Percentiles rank a stretch among this genome's conserved stretches.
Evolutionary conservation across 2,329 filamentous ascomycete species (phyloP).

Genomic region (Mycosphaerella sp.): DNA sequence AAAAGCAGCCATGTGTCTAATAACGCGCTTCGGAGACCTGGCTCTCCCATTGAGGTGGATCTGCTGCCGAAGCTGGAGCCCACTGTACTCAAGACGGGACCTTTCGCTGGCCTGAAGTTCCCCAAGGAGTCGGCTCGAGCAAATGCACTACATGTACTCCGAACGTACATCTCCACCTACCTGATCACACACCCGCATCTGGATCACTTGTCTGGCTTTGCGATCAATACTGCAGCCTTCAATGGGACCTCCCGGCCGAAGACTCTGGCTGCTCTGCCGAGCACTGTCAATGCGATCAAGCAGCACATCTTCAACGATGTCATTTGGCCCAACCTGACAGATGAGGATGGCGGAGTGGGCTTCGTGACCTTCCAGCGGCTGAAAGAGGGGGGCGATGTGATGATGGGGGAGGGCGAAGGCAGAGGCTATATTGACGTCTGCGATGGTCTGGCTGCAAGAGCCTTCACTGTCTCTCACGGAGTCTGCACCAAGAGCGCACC

Average conservation of each 20-base stretch:
- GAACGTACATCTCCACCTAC: conserved; percentile 75
- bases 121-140: conserved; percentile 60
- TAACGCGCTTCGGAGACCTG: conserved; percentile 1
- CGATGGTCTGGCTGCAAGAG: conserved; percentile 81
- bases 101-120: conserved; percentile 73
- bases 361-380: conserved; percentile 85
- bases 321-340: conserved; percentile 95
- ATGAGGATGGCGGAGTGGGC: conserved; percentile 91
- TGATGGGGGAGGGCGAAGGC: conserved; percentile 70
- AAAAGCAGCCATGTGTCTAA: conserved; percentile 17
- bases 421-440: conserved; percentile 83
- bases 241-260: conserved; percentile 73
- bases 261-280: conserved; percentile 74
- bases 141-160: conserved; percentile 75
- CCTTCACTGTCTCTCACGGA: conserved; percentile 82
- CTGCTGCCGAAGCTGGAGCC: conserved; percentile 33
- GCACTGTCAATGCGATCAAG: conserved; percentile 88
- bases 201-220: conserved; percentile 85
- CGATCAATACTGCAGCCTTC: conserved; percentile 85
- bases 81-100: conserved; percentile 55
- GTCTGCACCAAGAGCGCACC: conserved; percentile 64
- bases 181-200: conserved; percentile 96
- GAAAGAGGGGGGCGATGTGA: conserved; percentile 79
- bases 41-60: conserved; percentile 17
- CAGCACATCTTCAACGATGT: conserved; percentile 95